Percentiles rank a stretch among this genome's conserved stretches.
These are phyloP conservation scores for Cercophora scortea DNA, from an alignment of 495 filamentous ascomycete species.

Conservation along the genomic window DNA sequence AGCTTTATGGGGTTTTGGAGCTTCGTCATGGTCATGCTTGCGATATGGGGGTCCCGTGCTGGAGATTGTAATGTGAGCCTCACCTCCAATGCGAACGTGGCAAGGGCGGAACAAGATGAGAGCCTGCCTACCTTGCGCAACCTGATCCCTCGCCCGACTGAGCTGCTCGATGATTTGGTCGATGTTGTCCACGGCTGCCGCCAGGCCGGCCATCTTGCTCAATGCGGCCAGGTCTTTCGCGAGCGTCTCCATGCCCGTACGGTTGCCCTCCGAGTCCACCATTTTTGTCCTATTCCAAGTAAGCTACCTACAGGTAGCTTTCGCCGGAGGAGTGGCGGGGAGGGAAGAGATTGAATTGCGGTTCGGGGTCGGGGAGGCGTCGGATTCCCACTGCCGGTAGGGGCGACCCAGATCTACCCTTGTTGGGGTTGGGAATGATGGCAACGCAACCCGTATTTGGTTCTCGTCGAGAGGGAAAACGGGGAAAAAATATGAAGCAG, in stretches of 20 bases:
- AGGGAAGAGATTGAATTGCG: no score
- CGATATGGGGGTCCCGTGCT: slow-evolving; percentile 57
- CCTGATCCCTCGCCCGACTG: slow-evolving; percentile 58
- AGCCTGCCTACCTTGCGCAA: slow-evolving; percentile 51
- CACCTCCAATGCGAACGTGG: background rate
- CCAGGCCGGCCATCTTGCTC: slow-evolving; percentile 60
- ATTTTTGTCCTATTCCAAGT: background rate
- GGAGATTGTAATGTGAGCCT: background rate
- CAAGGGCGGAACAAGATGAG: background rate
- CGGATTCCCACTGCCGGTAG: no score
- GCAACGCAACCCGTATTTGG: no score
- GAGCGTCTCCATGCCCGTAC: slow-evolving; percentile 29
- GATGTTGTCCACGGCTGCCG: slow-evolving; percentile 64
- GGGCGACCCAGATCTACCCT: no score
- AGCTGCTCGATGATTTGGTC: slow-evolving; percentile 74
- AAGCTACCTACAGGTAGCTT: no score
- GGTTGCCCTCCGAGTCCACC: background rate
- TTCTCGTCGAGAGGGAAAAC: no score
- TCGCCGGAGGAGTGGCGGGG: no score
- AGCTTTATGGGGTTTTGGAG: slow-evolving; percentile 75
- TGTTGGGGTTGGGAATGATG: no score
- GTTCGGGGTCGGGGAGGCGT: no score
- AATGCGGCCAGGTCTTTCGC: slow-evolving; percentile 66
- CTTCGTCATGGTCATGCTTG: slow-evolving; percentile 65
- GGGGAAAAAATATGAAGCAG: no score